Evolutionary conservation across 2,329 filamentous ascomycete genomes (phyloP).

Genomic region (Ascochyta viciae-villosae): DNA sequence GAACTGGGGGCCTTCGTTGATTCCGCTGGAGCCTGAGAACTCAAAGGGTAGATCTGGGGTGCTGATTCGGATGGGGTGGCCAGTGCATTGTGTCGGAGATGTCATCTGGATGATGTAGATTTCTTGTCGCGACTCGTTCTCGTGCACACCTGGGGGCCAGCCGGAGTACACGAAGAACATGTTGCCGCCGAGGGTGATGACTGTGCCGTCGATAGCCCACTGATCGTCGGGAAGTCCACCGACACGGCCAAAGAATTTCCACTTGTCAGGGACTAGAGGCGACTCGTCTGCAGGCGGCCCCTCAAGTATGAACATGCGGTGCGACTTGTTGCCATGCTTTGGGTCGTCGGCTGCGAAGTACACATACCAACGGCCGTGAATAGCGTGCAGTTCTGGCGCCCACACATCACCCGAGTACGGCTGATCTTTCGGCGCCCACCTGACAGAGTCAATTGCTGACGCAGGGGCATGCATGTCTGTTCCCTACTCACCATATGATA

Average conservation of each 20-base stretch:
- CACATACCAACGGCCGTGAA: slow-evolving; percentile 62
- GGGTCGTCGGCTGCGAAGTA: slow-evolving; percentile 57
- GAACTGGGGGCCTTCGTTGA: slow-evolving; percentile 56
- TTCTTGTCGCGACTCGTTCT: slow-evolving; percentile 51
- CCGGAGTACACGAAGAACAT: slow-evolving; percentile 57
- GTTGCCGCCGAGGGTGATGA: slow-evolving; percentile 48
- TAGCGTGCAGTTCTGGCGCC: slow-evolving; percentile 63
- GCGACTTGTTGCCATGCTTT: slow-evolving; percentile 52
- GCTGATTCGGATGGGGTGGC: slow-evolving; percentile 50
- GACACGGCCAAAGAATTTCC: slow-evolving; percentile 54
- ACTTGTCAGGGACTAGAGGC: slow-evolving; percentile 41
- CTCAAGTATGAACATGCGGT: slow-evolving; percentile 56
- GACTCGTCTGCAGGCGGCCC: slow-evolving; percentile 47
- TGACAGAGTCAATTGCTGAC: slow-evolving; percentile 24
- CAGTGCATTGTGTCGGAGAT: slow-evolving; percentile 45
- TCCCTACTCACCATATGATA: slow-evolving; percentile 44
- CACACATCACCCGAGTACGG: slow-evolving; percentile 58
- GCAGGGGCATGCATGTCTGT: background rate
- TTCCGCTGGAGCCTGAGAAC: slow-evolving; percentile 49
- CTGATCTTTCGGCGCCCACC: slow-evolving; percentile 51
- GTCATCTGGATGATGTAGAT: slow-evolving; percentile 53
- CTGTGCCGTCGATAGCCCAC: slow-evolving; percentile 59
- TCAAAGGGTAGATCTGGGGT: slow-evolving; percentile 53
- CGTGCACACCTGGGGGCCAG: slow-evolving; percentile 50
- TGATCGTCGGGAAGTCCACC: slow-evolving; percentile 51